Base-by-base conservation (phyloP, 192 early-diverging fungal species). In the Coemansia sp. region DNA sequence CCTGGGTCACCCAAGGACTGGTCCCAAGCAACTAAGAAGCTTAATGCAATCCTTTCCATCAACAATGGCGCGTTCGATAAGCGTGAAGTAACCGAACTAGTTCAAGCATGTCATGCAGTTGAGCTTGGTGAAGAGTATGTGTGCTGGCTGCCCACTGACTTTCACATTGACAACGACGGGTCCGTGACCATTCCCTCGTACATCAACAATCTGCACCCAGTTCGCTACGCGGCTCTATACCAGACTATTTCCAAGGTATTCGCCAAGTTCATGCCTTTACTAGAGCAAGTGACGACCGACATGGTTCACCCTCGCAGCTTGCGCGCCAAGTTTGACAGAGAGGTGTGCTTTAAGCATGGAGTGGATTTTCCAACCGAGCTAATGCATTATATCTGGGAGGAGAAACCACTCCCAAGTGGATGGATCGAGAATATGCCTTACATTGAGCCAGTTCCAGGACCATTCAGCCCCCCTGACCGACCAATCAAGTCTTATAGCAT, bases 201-300 rank as follows among this genome's bases (percentile, higher is more conserved):
- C 6, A 37, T 37, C 35, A 37, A 37, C 35, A 37, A 37, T 37
- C 3, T 37, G 35, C 35, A 37, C 35, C 35, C 35, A 37, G 35
- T 37, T 7, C 35, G 35, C 35, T 37, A 37, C 7, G 35, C 6
- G 8, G 35, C 35, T 37, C 35, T 37, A 7, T 37, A 37, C 35
- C 35, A 37, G 35, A 37, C 35, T 7, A 37, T 37, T 37, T 37
- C 35, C 35, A 37, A 37, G 35, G 35, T 37, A 37, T 37, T 37
- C 7, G 35, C 35, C 35, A 37, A 37, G 35, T 1, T 37, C 7
- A 7, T 37, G 35, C 35, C 35, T 37, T 37, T 37, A 7, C 35
- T 92, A 35, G 87, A 91, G 67, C 55, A 78, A 9, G 70, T 85
- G 19, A 30, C 64, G 17, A 66, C 63, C 0, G 70, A 72, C 23